Evolutionary conservation across 768 basidiomycete species (phyloP), one percentile per base, ranked within the genome.

Genomic region (Lentinula aciculospora): DNA sequence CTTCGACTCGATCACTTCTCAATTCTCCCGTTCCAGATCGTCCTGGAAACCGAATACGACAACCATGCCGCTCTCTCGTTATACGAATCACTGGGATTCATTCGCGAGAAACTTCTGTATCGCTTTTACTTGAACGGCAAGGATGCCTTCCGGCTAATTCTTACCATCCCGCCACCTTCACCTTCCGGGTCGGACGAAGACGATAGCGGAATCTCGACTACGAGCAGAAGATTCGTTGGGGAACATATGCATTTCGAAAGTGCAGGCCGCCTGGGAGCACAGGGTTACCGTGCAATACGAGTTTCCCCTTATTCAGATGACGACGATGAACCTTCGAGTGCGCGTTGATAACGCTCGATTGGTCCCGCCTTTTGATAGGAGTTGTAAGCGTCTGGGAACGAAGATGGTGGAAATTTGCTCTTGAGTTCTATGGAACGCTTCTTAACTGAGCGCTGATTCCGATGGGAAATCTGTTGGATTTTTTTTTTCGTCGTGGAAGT

Each of bases 91-190:
- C 80, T 98, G 44, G 97, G 97, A 0, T 99, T 99, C 72, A 89
- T 98, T 25, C 85, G 92, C 40, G 95, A 98, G 76, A 98, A 98
- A 69, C 85, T 95, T 3, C 78, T 99, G 17, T 86, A 88, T 68
- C 83, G 97, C 1, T 99, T 98, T 73, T 98, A 99, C 66, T 82
- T 98, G 63, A 99, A 97, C 67, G 93, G 92, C 46, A 98, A 98
- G 72, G 94, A 98, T 67, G 95, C 95, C 0, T 97, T 92, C 66
- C 80, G 92, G 37, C 83, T 94, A 48, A 82, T 91, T 21, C 82
- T 91, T 45, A 72, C 81, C 29, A 71, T 90, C 4, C 79, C 84
- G 10, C 73, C 71, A 3, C 67, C 71, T 46, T 17, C 44, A 64
- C 55, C 42, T 63, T 58, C 61, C 61, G 45, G 5, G 67, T 46